Evolutionary conservation across 2,329 filamentous ascomycete species (phyloP).

Genomic region (Xylogone sp.): DNA sequence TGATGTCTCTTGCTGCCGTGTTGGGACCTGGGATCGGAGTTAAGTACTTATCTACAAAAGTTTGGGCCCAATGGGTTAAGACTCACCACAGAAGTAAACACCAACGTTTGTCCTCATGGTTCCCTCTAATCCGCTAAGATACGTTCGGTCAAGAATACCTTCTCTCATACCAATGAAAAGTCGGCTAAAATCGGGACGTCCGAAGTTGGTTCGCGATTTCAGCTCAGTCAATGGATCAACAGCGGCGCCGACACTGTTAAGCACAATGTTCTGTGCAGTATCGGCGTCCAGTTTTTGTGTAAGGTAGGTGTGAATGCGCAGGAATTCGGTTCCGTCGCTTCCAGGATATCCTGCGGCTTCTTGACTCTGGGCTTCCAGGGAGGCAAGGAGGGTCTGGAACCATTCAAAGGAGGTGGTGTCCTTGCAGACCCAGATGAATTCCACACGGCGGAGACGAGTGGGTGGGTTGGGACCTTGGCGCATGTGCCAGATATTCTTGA

Average conservation of each 20-base stretch:
- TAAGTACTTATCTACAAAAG: no score
- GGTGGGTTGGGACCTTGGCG: conserved; percentile 88
- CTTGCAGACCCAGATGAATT: conserved; percentile 99
- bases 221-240: conserved; percentile 91
- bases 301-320: conserved; percentile 96
- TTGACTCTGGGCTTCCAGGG: conserved; percentile 80
- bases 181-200: conserved; percentile 81
- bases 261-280: conserved; percentile 91
- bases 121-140: conserved; percentile 76
- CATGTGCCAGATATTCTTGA: conserved; percentile 98
- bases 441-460: conserved; percentile 83
- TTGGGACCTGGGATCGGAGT: conserved; percentile 23
- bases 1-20: conserved; percentile 72
- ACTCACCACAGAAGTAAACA: conserved; percentile 95
- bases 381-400: conserved; percentile 93
- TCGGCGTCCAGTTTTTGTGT: conserved; percentile 91
- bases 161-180: conserved; percentile 83
- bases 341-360: conserved; percentile 64
- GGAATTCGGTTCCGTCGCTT: conserved; percentile 66
- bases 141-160: conserved; percentile 80
- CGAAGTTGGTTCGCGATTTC: conserved; percentile 87
- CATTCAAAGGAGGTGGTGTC: conserved; percentile 96
- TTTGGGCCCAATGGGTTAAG: no score
- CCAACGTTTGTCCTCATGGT: conserved; percentile 80
- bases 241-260: conserved; percentile 87